Evolutionary conservation across 73 alveolate species (phyloP).

Genomic region (Paramecium caudatum): DNA sequence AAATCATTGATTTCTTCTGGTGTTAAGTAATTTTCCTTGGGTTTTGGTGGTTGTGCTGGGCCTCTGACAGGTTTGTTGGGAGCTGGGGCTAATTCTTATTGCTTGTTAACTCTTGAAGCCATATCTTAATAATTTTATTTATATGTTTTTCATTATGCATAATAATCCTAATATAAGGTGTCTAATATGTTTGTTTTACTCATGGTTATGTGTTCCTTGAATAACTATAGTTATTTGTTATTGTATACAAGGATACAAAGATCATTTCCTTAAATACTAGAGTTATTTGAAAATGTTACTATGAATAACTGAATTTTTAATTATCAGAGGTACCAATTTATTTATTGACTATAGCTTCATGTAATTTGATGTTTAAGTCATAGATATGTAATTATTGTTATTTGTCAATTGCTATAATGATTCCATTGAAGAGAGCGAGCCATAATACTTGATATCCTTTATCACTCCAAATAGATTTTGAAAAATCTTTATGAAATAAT

Average conservation of each 20-base stretch:
- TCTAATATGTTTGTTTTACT: neutral
- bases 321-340: no score
- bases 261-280: neutral
- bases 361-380: no score
- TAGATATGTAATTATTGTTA: no score
- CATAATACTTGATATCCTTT: no score
- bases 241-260: neutral
- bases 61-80: neutral
- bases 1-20: slow-evolving; percentile 63
- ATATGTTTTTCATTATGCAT: slow-evolving; percentile 21
- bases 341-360: no score
- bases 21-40: slow-evolving; percentile 48
- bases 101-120: neutral
- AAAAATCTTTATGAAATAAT: slow-evolving; percentile 45
- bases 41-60: neutral
- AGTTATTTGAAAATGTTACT: no score
- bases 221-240: neutral
- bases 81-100: slow-evolving; percentile 9
- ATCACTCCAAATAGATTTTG: slow-evolving; percentile 22
- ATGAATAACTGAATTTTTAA: no score
- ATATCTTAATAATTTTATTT: slow-evolving; percentile 24
- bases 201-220: neutral
- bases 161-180: slow-evolving; percentile 1
- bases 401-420: no score
- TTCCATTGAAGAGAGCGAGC: no score